Evolutionary conservation across 495 filamentous ascomycete genomes (phyloP).

Genomic region (Saxophila tyrrhenica): DNA sequence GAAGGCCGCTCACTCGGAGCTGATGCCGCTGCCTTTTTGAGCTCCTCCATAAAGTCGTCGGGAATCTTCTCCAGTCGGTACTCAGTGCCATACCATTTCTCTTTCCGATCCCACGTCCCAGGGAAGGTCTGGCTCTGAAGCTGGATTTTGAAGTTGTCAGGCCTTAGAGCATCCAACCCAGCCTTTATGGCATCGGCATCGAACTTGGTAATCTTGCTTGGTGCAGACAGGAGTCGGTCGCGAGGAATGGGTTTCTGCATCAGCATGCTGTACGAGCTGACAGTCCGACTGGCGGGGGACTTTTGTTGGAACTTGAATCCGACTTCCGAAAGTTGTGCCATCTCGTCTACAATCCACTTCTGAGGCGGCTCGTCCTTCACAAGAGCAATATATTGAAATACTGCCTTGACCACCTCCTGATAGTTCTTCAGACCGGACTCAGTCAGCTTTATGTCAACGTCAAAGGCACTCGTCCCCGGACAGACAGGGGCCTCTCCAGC

Average conservation of each 20-base stretch:
- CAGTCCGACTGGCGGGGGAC: constrained; percentile 75
- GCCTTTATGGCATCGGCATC: constrained; percentile 63
- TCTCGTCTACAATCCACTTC: constrained; percentile 86
- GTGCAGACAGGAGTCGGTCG: constrained; percentile 73
- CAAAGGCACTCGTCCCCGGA: constrained; percentile 77
- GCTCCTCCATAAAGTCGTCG: constrained; percentile 54
- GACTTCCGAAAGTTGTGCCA: constrained; percentile 78
- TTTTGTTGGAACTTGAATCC: constrained; percentile 95
- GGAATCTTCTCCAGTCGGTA: constrained; percentile 79
- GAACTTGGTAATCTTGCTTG: constrained; percentile 62
- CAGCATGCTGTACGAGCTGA: constrained; percentile 62
- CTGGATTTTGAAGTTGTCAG: constrained; percentile 79
- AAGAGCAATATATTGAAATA: constrained; percentile 92
- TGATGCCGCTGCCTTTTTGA: constrained; percentile 51
- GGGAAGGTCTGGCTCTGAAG: constrained; percentile 74
- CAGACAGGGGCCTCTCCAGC: constrained; percentile 68
- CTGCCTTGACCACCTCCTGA: constrained; percentile 69
- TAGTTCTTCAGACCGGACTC: constrained; percentile 79
- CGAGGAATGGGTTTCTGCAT: constrained; percentile 87
- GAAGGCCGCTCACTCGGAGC: constrained; percentile 47
- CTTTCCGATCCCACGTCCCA: constrained; percentile 73
- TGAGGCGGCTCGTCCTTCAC: constrained; percentile 71
- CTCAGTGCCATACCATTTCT: constrained; percentile 98
- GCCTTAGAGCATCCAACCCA: constrained; percentile 61
- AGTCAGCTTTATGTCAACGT: constrained; percentile 67